Percentiles rank a stretch among this genome's conserved stretches.
These are phyloP conservation scores for Hypericum androsaemum DNA, from an alignment of 345 rosid species.

Conservation along the genomic window DNA sequence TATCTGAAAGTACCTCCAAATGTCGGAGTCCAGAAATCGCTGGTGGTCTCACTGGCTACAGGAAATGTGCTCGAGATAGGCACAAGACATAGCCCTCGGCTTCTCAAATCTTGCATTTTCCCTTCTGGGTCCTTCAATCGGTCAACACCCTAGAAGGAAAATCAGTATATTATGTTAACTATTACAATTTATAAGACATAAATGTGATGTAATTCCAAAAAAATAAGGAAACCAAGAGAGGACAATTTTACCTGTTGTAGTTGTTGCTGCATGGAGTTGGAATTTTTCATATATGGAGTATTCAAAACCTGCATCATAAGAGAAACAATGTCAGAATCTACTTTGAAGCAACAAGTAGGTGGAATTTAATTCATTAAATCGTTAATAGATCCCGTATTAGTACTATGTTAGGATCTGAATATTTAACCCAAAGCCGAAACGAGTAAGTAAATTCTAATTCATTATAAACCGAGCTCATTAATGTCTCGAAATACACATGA, in stretches of 20 bases:
- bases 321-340: neutral
- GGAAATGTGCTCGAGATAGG: conserved; percentile 26
- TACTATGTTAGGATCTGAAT: too few relatives aligned
- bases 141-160: conserved; percentile 2
- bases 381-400: too few relatives aligned
- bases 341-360: too few relatives aligned
- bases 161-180: neutral
- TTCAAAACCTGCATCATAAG: conserved; percentile 15
- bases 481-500: neutral
- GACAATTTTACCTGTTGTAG: conserved; percentile 9
- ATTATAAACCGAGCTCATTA: too few relatives aligned
- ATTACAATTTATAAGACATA: too few relatives aligned
- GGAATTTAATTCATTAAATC: too few relatives aligned
- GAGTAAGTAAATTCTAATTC: too few relatives aligned
- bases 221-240: too few relatives aligned
- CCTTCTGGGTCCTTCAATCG: conserved; percentile 8
- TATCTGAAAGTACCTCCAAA: conserved; percentile 25
- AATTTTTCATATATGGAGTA: conserved; percentile 21
- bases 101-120: conserved; percentile 15
- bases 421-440: too few relatives aligned
- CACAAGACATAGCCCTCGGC: conserved; percentile 25
- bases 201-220: too few relatives aligned
- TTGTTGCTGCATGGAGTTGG: conserved; percentile 16
- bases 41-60: conserved; percentile 20
- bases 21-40: conserved; percentile 28